Percentiles rank a stretch among this genome's conserved stretches.
These are phyloP conservation scores for Pezicula neosporulosa DNA, from an alignment of 2,329 filamentous ascomycete species.

Conservation along the genomic window DNA sequence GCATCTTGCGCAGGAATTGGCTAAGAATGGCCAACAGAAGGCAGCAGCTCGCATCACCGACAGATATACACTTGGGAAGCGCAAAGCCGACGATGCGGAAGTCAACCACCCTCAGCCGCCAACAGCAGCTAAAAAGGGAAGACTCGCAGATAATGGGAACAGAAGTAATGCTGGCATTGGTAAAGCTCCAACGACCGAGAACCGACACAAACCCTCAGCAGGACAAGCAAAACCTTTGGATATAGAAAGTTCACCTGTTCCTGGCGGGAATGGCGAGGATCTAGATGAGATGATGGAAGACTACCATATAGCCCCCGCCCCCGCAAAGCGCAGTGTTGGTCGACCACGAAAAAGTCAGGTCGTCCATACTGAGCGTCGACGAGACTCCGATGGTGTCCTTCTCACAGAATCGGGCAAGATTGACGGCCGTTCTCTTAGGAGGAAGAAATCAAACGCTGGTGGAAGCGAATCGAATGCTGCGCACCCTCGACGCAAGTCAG, in stretches of 20 bases:
- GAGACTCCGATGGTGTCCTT: conserved; percentile 3
- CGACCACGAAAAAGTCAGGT: not conserved
- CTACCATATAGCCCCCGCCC: not conserved
- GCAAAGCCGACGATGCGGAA: not conserved
- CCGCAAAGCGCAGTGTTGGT: not conserved
- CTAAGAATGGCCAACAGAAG: not conserved
- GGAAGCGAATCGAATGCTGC: not conserved
- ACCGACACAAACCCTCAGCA: too few relatives aligned
- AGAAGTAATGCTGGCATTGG: too few relatives aligned
- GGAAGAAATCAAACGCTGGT: not conserved
- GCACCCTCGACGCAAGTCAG: not conserved
- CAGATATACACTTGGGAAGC: not conserved
- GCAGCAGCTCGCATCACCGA: not conserved
- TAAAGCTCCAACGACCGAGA: too few relatives aligned
- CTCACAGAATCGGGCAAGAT: conserved; percentile 5
- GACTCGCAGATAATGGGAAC: too few relatives aligned
- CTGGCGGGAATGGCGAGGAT: too few relatives aligned
- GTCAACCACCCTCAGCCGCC: not conserved
- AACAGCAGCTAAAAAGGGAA: not conserved
- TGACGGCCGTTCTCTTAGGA: conserved; percentile 8
- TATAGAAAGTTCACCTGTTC: too few relatives aligned
- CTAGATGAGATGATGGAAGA: too few relatives aligned
- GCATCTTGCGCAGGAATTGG: not conserved
- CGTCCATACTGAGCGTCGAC: not conserved
- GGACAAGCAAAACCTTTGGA: too few relatives aligned